Percentiles rank a stretch among this genome's conserved stretches.
Conservation (phyloP, 805 yeast species). For the Metschnikowia aberdeeniae region DNA sequence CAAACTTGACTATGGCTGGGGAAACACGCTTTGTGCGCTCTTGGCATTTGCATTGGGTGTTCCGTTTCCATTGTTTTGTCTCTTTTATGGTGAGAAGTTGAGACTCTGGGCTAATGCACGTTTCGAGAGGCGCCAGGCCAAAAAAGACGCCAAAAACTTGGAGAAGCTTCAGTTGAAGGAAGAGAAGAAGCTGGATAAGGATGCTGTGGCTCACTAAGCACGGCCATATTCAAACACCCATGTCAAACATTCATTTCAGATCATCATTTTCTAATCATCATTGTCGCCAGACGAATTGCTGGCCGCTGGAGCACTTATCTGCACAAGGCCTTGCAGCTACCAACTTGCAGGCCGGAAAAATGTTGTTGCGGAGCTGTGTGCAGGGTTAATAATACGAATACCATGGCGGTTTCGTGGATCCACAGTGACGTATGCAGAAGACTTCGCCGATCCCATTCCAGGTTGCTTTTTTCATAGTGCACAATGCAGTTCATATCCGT, state of each 20-base stretch:
- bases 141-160: constrained; percentile 41
- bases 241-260: background rate
- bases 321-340: background rate
- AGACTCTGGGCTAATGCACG: constrained; percentile 55
- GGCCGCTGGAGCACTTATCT: background rate
- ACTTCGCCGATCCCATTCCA: too few species aligned
- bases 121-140: constrained; percentile 45
- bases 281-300: too few species aligned
- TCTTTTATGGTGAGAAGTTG: constrained; percentile 51
- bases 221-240: background rate
- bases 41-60: constrained; percentile 55
- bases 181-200: constrained; percentile 4
- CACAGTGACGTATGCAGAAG: too few species aligned
- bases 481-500: too few species aligned
- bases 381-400: background rate
- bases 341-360: background rate
- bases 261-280: too few species aligned
- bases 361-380: background rate
- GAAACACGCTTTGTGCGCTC: constrained; percentile 58
- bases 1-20: constrained; percentile 65
- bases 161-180: constrained; percentile 25
- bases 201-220: background rate
- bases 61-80: constrained; percentile 63
- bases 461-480: too few species aligned
- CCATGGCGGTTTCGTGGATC: too few species aligned